A percentile compares a stretch with the other conserved stretches of the same genome.
These are phyloP conservation scores for Leccinum broughii DNA, from an alignment of 768 basidiomycete genomes.

Conservation along the genomic window DNA sequence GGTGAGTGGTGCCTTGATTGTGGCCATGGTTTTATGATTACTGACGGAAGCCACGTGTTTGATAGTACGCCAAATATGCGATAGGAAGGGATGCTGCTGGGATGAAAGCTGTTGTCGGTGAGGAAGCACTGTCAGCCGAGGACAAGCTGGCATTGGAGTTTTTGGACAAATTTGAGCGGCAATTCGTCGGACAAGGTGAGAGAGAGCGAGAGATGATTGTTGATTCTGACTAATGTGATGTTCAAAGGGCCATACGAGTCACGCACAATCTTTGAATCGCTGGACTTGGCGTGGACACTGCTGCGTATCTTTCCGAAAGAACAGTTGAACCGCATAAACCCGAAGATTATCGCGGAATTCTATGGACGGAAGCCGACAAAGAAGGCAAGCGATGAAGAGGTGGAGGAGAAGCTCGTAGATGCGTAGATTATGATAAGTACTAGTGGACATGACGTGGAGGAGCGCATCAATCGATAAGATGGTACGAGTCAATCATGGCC, in stretches of 20 bases:
- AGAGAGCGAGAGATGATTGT: slow-evolving; percentile 17
- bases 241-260: slow-evolving; percentile 85
- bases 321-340: slow-evolving; percentile 95
- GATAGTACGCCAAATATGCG: slow-evolving; percentile 95
- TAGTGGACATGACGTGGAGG: neutral
- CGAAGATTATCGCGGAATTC: slow-evolving; percentile 93
- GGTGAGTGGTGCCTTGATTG: slow-evolving; percentile 51
- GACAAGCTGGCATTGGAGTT: slow-evolving; percentile 98
- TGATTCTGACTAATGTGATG: neutral
- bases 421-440: slow-evolving; percentile 39
- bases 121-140: slow-evolving; percentile 92
- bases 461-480: slow-evolving; percentile 25
- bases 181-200: slow-evolving; percentile 95
- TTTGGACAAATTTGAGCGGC: slow-evolving; percentile 95
- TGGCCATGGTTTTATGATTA: slow-evolving; percentile 9
- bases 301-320: slow-evolving; percentile 99
- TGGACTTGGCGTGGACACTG: slow-evolving; percentile 96
- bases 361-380: slow-evolving; percentile 81
- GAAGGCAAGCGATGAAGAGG: slow-evolving; percentile 53
- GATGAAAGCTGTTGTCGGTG: slow-evolving; percentile 99
- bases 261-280: slow-evolving; percentile 93
- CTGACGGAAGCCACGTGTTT: slow-evolving; percentile 35
- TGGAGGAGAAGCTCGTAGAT: slow-evolving; percentile 58
- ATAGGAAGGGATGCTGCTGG: slow-evolving; percentile 95
- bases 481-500: slow-evolving; percentile 13